Conservation (phyloP, 2,329 filamentous ascomycete genomes). For the Truncatella angustata region DNA sequence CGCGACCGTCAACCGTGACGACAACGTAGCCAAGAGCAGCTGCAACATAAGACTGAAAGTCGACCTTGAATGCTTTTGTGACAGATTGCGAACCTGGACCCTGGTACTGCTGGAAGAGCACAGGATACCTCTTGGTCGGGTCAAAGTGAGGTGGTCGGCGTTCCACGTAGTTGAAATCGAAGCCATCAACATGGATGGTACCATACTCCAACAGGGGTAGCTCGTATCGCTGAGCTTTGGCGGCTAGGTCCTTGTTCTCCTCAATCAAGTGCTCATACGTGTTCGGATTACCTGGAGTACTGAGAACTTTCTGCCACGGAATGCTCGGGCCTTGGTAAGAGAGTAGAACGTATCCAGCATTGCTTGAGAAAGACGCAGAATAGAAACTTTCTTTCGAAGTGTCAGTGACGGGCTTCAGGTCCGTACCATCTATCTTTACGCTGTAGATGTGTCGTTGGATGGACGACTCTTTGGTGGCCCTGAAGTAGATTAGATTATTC, state of each 20-base stretch:
- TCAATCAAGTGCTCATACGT: conserved; percentile 72
- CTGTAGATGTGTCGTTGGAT: conserved; percentile 91
- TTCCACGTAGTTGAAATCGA: conserved; percentile 72
- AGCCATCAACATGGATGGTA: conserved; percentile 79
- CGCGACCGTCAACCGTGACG: conserved; percentile 89
- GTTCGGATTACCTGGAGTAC: conserved; percentile 67
- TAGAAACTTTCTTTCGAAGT: conserved; percentile 75
- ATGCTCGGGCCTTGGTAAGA: conserved; percentile 81
- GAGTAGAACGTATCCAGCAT: conserved; percentile 79
- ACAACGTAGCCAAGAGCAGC: conserved; percentile 87
- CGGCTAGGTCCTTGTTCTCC: conserved; percentile 69
- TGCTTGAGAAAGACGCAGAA: conserved; percentile 76
- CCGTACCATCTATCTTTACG: conserved; percentile 78
- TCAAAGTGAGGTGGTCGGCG: conserved; percentile 88
- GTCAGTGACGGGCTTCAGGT: conserved; percentile 72
- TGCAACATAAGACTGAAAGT: conserved; percentile 89
- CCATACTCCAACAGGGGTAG: conserved; percentile 81
- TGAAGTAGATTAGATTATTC: conserved; percentile 87
- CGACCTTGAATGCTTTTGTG: conserved; percentile 73
- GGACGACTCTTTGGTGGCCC: conserved; percentile 80
- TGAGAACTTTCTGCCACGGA: conserved; percentile 88
- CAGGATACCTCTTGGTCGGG: conserved; percentile 80
- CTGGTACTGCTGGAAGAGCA: conserved; percentile 92
- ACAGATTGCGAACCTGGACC: conserved; percentile 93
- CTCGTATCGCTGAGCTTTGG: conserved; percentile 71